Percentiles rank a stretch among this genome's conserved stretches.
These are phyloP conservation scores for Camelina laxa DNA, from an alignment of 345 rosid genomes.

Conservation along the genomic window DNA sequence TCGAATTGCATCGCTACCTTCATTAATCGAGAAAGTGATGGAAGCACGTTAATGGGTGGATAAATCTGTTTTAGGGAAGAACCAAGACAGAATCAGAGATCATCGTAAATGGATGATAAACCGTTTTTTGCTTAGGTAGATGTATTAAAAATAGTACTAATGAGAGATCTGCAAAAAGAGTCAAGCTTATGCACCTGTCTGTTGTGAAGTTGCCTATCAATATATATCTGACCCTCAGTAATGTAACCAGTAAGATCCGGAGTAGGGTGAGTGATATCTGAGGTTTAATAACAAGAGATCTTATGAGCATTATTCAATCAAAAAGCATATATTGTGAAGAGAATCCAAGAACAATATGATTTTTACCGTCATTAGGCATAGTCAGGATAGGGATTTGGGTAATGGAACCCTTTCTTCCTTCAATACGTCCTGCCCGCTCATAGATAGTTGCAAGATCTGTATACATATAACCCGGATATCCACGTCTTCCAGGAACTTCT, in stretches of 20 bases:
- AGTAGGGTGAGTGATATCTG: slow-evolving; percentile 99
- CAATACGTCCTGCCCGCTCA: slow-evolving; percentile 98
- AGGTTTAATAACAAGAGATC: slow-evolving; percentile 12
- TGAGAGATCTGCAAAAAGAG: slow-evolving; percentile 2
- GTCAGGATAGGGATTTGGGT: slow-evolving; percentile 98
- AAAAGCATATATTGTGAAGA: not conserved
- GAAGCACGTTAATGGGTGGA: slow-evolving; percentile 98
- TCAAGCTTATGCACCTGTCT: slow-evolving; percentile 43
- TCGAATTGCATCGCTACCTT: slow-evolving; percentile 56
- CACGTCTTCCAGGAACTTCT: slow-evolving; percentile 99
- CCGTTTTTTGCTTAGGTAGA: not conserved
- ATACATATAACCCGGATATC: slow-evolving; percentile 99
- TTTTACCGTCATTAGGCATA: slow-evolving; percentile 97
- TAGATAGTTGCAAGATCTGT: slow-evolving; percentile 99
- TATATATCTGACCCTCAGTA: slow-evolving; percentile 63
- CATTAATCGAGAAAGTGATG: slow-evolving; percentile 96
- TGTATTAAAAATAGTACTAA: not conserved
- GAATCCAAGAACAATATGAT: not conserved
- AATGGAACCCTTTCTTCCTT: slow-evolving; percentile 96
- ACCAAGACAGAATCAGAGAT: slow-evolving; percentile 6
- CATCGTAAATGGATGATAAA: not conserved
- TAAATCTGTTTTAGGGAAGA: slow-evolving; percentile 66
- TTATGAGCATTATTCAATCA: slow-evolving; percentile 1
- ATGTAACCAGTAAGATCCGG: slow-evolving; percentile 99
- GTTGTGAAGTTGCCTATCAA: slow-evolving; percentile 50